These are phyloP conservation scores for Chrysochromulina tobinii DNA, from an alignment of 78 protist genomes.

Conservation along the genomic window DNA sequence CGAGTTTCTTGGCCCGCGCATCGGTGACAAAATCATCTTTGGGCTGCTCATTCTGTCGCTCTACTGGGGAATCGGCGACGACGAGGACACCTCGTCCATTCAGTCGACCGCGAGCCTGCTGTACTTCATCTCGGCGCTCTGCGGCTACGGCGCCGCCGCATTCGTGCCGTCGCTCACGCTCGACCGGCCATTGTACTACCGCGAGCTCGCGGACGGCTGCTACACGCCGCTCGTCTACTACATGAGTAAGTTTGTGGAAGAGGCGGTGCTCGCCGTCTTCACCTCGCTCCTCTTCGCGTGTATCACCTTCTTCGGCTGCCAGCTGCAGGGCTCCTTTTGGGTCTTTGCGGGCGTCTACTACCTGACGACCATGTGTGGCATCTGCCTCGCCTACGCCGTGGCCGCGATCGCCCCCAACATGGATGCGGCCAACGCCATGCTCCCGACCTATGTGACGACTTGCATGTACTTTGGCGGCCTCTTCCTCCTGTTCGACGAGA, in stretches of 20 bases:
- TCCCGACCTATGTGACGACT: conserved; percentile 23
- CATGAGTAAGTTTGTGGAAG: conserved; percentile 21
- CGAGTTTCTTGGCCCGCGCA: conserved; percentile 26
- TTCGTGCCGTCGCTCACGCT: conserved; percentile 29
- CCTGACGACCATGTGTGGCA: not conserved
- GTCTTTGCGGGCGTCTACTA: conserved; percentile 2
- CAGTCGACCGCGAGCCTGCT: conserved; percentile 26
- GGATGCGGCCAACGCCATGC: conserved; percentile 33
- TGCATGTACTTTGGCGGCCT: conserved; percentile 30
- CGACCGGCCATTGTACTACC: conserved; percentile 37
- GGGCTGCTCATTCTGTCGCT: conserved; percentile 21
- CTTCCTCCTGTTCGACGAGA: conserved; percentile 3
- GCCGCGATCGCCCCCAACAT: conserved; percentile 10
- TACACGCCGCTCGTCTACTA: not conserved
- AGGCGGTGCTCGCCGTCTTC: not conserved
- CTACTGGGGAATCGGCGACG: not conserved
- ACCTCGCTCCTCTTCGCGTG: conserved; percentile 25
- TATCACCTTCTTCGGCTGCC: not conserved
- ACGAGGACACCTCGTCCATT: not conserved
- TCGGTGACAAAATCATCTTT: conserved; percentile 37
- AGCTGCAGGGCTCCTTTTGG: not conserved
- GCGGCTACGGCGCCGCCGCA: conserved; percentile 45
- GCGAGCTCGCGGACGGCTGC: conserved; percentile 29
- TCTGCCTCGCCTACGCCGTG: conserved; percentile 7
- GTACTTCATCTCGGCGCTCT: conserved; percentile 21